Evolutionary conservation across 371 early-diverging fungal genomes (phyloP).

Genomic region (Mucor mucedo): DNA sequence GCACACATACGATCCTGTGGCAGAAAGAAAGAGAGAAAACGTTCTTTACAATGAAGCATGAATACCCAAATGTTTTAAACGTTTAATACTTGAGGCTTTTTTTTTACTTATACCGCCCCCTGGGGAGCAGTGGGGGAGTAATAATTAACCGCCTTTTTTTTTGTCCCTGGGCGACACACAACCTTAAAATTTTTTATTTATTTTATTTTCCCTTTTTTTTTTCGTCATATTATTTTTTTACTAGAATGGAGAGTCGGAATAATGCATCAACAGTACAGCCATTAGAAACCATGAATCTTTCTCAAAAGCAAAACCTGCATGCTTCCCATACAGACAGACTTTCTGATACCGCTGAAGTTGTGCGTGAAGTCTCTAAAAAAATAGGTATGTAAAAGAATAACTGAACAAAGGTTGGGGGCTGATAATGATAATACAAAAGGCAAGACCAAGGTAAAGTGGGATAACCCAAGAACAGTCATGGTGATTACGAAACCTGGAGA

Average conservation of each 20-base stretch:
- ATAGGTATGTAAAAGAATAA: slow-evolving; percentile 27
- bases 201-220: neutral
- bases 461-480: slow-evolving; percentile 76
- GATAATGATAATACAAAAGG: slow-evolving; percentile 26
- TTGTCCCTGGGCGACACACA: neutral
- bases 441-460: slow-evolving; percentile 63
- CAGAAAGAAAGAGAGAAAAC: too few species aligned
- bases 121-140: too few species aligned
- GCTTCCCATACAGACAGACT: slow-evolving; percentile 18
- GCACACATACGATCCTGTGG: too few species aligned
- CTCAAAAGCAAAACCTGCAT: neutral
- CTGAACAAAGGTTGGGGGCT: neutral
- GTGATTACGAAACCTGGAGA: slow-evolving; percentile 93
- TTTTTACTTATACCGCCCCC: too few species aligned
- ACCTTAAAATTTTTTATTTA: neutral
- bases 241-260: slow-evolving; percentile 7
- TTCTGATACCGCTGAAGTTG: slow-evolving; percentile 46
- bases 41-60: too few species aligned
- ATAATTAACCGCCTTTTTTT: neutral
- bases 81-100: too few species aligned
- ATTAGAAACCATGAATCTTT: slow-evolving; percentile 3
- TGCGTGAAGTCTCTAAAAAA: slow-evolving; percentile 47
- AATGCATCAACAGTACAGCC: neutral
- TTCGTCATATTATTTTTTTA: neutral
- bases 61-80: too few species aligned